phyloP scores from a whole-genome alignment of 2,329 filamentous ascomycete genomes.

The Cercospora nicotianae region DNA sequence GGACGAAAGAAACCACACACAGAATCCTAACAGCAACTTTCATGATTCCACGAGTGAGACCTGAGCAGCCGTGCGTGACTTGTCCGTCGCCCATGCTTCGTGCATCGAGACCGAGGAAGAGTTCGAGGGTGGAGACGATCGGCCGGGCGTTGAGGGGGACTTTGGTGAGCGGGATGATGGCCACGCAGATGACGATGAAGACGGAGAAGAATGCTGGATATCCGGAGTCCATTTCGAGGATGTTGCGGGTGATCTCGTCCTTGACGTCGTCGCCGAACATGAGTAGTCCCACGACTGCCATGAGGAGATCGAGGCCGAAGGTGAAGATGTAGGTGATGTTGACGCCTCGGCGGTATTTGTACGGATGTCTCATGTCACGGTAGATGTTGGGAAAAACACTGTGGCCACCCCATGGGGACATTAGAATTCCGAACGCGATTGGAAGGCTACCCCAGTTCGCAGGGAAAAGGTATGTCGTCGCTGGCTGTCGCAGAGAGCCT shows the following conservation, averaged over 20 bases:
- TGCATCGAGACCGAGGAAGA: conserved; percentile 71
- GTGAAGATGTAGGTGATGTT: conserved; percentile 83
- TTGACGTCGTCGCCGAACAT: conserved; percentile 93
- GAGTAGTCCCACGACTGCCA: conserved; percentile 79
- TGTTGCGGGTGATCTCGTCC: conserved; percentile 89
- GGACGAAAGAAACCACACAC: conserved; percentile 69
- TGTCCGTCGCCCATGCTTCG: conserved; percentile 54
- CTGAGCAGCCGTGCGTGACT: conserved; percentile 55
- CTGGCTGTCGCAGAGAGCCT: conserved; percentile 80
- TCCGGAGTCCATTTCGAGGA: conserved; percentile 62
- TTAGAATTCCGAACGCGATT: conserved; percentile 83
- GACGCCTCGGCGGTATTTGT: conserved; percentile 74
- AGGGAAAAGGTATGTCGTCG: conserved; percentile 77
- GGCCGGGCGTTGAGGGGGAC: conserved; percentile 70
- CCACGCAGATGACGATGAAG: conserved; percentile 80
- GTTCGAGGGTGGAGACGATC: conserved; percentile 81
- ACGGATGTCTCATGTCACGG: conserved; percentile 75
- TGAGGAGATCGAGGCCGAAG: conserved; percentile 74
- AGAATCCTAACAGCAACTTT: conserved; percentile 64
- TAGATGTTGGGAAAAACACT: conserved; percentile 83
- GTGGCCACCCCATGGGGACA: conserved; percentile 75
- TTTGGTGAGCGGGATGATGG: conserved; percentile 92
- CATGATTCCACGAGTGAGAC: conserved; percentile 57
- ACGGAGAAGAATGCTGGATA: conserved; percentile 75
- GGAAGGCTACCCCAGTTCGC: conserved; percentile 84